Evolutionary conservation across 2,329 filamentous ascomycete species (phyloP), one percentile per base, ranked within the genome.

Genomic region (Penicillium sp.): DNA sequence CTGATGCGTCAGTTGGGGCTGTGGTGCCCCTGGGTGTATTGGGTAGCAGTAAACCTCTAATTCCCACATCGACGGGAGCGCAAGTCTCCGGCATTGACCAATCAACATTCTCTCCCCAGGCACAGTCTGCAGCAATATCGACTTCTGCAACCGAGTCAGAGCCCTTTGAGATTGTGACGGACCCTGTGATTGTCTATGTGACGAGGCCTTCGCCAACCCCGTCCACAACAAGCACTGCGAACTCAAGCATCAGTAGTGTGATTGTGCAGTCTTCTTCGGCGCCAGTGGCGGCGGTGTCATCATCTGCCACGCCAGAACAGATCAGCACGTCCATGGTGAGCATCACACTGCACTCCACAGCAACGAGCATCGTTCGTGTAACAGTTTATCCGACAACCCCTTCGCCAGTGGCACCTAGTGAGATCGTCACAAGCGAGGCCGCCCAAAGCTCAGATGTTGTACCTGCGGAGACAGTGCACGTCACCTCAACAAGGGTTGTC

Each of bases 171-270:
- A 41, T 38, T 8, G 43, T 53, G 36, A 48, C 44, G 11, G 21
- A 48, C 14, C 50, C 50, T 36, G 36, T 53, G 18, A 53, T 53
- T 7, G 50, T 53, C 5, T 53, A 48, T 42, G 44, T 52, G 21
- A 52, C 44, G 18, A 21, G 40, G 18, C 43, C 44, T 29, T 32
- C 36, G n/a, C n/a, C 36, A n/a, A 42, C 3, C 18, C 29, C 24
- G 5, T 27, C 44, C 3, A 34, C 50, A 6, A 52, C 50, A 42
- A 48, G 36, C 44, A 40, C 16, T 13, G n/a, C 40, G 7, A n/a
- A 27, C 1, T 21, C 13, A 1, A 8, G 6, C 3, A 16, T n/a
- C 24, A 11, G 29, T 13, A 42, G 21, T 42, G 13, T 18, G 18
- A 42, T 21, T 13, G 32, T 11, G 13, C 39, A 36, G 7, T 31